A percentile compares a stretch with the other conserved stretches of the same genome.
Evolutionary conservation across 257 asterid species (phyloP).

Genomic region (Ocimum tenuiflorum): DNA sequence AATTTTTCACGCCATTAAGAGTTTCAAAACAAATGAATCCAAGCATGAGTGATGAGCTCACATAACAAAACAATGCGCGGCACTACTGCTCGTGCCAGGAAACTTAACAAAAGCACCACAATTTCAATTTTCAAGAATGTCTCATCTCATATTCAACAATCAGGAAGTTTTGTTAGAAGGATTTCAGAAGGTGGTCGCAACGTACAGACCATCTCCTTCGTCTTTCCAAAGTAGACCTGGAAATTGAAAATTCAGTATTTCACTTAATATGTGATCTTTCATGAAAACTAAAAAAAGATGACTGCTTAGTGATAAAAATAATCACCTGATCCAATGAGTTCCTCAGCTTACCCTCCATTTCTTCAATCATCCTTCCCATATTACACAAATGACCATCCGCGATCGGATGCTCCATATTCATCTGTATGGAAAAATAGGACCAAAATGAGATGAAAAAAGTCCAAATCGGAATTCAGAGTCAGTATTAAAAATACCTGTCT

Average conservation of each 20-base stretch:
- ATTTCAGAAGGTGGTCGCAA: constrained; percentile 86
- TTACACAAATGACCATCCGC: constrained; percentile 90
- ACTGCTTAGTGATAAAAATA: background rate
- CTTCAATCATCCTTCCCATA: constrained; percentile 98
- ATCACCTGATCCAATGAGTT: constrained; percentile 90
- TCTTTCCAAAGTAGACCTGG: constrained; percentile 97
- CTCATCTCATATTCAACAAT: constrained; percentile 27
- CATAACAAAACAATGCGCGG: background rate
- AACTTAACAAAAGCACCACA: background rate
- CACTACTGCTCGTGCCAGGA: background rate
- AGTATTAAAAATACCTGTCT: constrained; percentile 60
- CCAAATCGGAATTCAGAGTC: background rate
- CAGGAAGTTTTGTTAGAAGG: constrained; percentile 60
- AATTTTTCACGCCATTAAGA: background rate
- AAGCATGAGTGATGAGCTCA: background rate
- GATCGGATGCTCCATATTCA: constrained; percentile 73
- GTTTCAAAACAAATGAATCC: background rate
- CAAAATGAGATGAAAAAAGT: background rate
- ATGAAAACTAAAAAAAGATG: background rate
- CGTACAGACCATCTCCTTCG: constrained; percentile 97
- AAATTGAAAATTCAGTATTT: background rate
- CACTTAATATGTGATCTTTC: background rate
- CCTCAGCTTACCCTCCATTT: constrained; percentile 93
- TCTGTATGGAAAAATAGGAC: constrained; percentile 32
- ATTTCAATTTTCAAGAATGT: constrained; percentile 1